Evolutionary conservation across 108 stramenopile species (phyloP).

Genomic region (Parietichytrium sp.): DNA sequence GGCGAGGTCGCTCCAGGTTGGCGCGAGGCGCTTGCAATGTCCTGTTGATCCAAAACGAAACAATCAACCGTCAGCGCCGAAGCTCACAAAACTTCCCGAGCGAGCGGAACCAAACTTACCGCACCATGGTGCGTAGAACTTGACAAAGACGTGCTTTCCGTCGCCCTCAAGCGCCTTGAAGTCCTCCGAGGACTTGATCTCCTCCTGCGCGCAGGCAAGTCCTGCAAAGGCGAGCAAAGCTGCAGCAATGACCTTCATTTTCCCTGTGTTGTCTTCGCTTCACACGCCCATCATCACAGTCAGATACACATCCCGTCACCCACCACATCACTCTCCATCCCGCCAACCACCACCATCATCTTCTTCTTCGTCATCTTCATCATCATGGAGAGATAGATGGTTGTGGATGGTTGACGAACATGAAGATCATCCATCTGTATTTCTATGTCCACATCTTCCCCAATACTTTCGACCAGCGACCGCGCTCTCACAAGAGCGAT

Average conservation of each 20-base stretch:
- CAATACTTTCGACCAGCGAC: no score
- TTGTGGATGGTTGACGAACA: background rate
- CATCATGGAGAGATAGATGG: background rate
- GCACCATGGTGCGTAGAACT: slow-evolving; percentile 55
- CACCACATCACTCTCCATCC: no score
- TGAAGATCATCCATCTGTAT: no score
- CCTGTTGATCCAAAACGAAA: background rate
- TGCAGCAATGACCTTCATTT: no score
- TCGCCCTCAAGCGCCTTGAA: slow-evolving; percentile 1
- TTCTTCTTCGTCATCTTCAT: background rate
- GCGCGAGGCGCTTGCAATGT: slow-evolving; percentile 59
- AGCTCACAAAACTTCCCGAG: background rate
- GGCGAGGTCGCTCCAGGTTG: slow-evolving; percentile 51
- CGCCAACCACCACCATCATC: background rate
- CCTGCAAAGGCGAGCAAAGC: background rate
- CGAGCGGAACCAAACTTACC: slow-evolving; percentile 21
- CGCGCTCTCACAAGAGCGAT: no score
- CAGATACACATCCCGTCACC: no score
- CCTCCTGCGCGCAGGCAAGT: slow-evolving; percentile 13
- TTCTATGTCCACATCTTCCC: no score
- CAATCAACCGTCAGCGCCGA: background rate
- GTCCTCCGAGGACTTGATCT: slow-evolving; percentile 30
- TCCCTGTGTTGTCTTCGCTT: no score
- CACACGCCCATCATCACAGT: no score
- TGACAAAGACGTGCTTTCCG: slow-evolving; percentile 45